phyloP scores from a whole-genome alignment of 2,329 filamentous ascomycete genomes.

The Rhytidhysteron rufulum region DNA sequence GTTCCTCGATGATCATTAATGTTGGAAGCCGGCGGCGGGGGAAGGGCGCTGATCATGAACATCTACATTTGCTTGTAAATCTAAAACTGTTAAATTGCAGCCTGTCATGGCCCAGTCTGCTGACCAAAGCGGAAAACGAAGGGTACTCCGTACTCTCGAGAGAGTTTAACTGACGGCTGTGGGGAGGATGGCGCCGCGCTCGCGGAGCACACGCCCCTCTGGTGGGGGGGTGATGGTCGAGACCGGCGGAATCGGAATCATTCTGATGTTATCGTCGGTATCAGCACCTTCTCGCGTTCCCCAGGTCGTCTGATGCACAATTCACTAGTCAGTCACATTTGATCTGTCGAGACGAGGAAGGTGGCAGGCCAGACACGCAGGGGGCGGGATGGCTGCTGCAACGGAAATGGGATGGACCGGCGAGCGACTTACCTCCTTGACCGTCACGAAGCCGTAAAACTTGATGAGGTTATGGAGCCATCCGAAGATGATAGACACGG shows the following conservation, averaged over 20 bases:
- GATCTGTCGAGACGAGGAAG: too few relatives aligned
- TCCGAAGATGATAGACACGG: constrained; percentile 84
- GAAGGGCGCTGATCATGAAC: constrained; percentile 22
- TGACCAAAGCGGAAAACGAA: constrained; percentile 19
- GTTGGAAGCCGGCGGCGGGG: constrained; percentile 7
- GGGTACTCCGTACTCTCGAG: constrained; percentile 5
- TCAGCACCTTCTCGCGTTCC: constrained; percentile 91
- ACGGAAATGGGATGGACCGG: background rate
- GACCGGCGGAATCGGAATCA: constrained; percentile 33
- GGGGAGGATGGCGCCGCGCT: constrained; percentile 28
- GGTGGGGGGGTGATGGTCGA: constrained; percentile 31
- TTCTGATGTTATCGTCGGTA: constrained; percentile 54
- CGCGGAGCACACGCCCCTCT: constrained; percentile 30
- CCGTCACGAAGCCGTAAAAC: constrained; percentile 77
- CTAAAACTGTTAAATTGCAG: constrained; percentile 17
- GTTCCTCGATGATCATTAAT: too few relatives aligned
- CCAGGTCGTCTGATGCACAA: constrained; percentile 73
- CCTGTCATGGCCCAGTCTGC: constrained; percentile 18
- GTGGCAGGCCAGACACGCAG: constrained; percentile 18
- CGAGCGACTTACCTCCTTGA: constrained; percentile 36
- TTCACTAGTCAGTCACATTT: constrained; percentile 15
- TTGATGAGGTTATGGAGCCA: constrained; percentile 94
- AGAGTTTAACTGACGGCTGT: constrained; percentile 23
- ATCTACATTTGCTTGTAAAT: constrained; percentile 35
- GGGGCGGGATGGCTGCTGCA: too few relatives aligned